A percentile compares a stretch with the other conserved stretches of the same genome.
Evolutionary conservation across 75 land plant species (phyloP).

Genomic region (Larix kaempferi): DNA sequence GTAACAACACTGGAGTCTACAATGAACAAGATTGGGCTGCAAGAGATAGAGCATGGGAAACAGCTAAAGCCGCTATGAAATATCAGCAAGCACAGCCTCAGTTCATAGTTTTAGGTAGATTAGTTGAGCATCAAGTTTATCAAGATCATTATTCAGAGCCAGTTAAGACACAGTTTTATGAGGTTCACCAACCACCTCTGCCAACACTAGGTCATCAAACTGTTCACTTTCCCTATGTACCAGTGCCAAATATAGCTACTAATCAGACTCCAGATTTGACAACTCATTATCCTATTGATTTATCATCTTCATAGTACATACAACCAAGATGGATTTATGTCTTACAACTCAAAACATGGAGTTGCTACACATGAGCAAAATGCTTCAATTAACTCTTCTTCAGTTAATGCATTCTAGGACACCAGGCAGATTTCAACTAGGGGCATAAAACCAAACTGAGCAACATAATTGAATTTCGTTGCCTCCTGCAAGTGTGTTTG

Average conservation of each 20-base stretch:
- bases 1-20: constrained; percentile 14
- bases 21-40: constrained; percentile 75
- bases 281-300: constrained; percentile 14
- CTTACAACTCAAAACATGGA: constrained; percentile 27
- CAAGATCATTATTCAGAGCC: constrained; percentile 35
- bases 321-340: constrained; percentile 17
- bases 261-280: constrained; percentile 18
- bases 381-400: constrained; percentile 12
- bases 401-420: no score
- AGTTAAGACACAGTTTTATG: constrained; percentile 19
- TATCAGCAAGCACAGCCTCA: constrained; percentile 37
- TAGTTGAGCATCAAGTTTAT: constrained; percentile 24
- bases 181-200: constrained; percentile 23
- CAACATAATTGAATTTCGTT: no score
- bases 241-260: constrained; percentile 5
- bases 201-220: constrained; percentile 21
- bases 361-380: constrained; percentile 14
- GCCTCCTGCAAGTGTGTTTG: no score
- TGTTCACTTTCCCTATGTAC: neutral
- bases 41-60: constrained; percentile 71
- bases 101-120: constrained; percentile 21
- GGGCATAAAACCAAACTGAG: no score
- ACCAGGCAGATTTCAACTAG: no score
- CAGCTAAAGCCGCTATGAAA: constrained; percentile 54
- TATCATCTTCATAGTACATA: constrained; percentile 28